Evolutionary conservation across 2,329 filamentous ascomycete genomes (phyloP).

Genomic region (Cladosporium colombiae): DNA sequence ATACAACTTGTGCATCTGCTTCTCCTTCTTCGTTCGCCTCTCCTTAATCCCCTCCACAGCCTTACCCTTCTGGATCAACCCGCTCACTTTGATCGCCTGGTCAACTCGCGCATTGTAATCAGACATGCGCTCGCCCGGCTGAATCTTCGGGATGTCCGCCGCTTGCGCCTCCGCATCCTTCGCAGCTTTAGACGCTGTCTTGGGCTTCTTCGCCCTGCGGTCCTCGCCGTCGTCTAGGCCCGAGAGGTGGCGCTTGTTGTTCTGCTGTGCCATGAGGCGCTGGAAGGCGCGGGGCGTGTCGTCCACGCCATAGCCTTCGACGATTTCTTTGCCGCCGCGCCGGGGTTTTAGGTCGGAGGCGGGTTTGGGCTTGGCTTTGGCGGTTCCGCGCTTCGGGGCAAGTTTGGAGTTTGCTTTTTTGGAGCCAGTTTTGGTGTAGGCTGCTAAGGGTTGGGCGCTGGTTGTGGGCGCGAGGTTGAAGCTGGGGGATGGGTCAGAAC

Average conservation of each 20-base stretch:
- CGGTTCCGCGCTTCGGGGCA: conserved; percentile 35
- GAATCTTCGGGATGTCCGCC: conserved; percentile 64
- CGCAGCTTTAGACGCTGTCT: conserved; percentile 25
- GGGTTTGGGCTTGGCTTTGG: conserved; percentile 23
- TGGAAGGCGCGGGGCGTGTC: conserved; percentile 89
- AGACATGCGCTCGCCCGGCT: conserved; percentile 77
- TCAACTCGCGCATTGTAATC: conserved; percentile 84
- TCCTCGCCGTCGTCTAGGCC: conserved; percentile 71
- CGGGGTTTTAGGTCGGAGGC: conserved; percentile 18
- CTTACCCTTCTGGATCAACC: conserved; percentile 61
- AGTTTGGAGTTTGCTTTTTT: conserved; percentile 35
- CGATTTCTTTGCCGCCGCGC: conserved; percentile 41
- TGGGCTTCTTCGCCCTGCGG: conserved; percentile 51
- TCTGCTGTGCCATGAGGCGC: conserved; percentile 75
- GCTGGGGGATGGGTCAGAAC: conserved; percentile 44
- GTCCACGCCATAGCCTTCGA: conserved; percentile 58
- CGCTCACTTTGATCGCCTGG: conserved; percentile 74
- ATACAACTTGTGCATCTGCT: conserved; percentile 66
- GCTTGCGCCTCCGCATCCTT: conserved; percentile 20
- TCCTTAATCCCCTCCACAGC: conserved; percentile 66
- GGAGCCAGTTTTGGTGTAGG: conserved; percentile 43
- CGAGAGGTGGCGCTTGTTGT: conserved; percentile 56
- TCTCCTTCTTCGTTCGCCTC: conserved; percentile 78
- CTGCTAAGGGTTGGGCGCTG: conserved; percentile 60
- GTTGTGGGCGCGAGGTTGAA: conserved; percentile 63